A percentile compares a stretch with the other conserved stretches of the same genome.
phyloP scores from a whole-genome alignment of 306 rosid genomes.

The Glycine soja region DNA sequence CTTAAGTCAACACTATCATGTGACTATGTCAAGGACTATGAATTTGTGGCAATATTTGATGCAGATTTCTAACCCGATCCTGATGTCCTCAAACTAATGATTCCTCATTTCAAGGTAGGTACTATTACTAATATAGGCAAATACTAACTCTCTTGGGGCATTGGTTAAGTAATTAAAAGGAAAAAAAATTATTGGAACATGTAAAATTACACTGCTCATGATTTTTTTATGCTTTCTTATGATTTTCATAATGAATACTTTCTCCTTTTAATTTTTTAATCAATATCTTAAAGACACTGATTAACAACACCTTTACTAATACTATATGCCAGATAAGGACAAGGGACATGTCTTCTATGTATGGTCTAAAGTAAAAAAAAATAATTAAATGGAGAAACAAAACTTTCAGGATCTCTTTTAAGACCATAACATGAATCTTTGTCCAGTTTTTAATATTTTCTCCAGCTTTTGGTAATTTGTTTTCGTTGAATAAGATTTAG shows the following conservation, averaged over 20 bases:
- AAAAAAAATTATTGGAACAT: no score
- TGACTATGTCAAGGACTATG: constrained; percentile 88
- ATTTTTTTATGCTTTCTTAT: no score
- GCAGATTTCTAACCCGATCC: constrained; percentile 96
- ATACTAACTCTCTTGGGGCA: no score
- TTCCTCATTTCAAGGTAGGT: constrained; percentile 96
- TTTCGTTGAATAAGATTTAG: constrained; percentile 21
- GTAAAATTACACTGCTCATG: no score
- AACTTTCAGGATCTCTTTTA: constrained; percentile 87
- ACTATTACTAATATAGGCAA: background rate
- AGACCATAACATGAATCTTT: constrained; percentile 74
- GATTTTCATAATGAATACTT: no score
- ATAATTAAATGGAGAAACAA: constrained; percentile 73
- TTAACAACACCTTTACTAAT: no score
- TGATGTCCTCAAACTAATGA: constrained; percentile 81
- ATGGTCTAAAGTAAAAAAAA: constrained; percentile 16
- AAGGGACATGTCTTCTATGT: background rate
- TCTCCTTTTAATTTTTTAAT: no score
- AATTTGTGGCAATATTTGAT: constrained; percentile 90
- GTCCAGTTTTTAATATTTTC: constrained; percentile 24
- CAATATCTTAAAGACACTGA: no score
- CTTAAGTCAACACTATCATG: constrained; percentile 95
- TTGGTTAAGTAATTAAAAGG: no score
- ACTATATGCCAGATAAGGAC: background rate
- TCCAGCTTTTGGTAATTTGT: constrained; percentile 13